Evolutionary conservation across 768 basidiomycete genomes (phyloP).

Genomic region (Suillus lakei): DNA sequence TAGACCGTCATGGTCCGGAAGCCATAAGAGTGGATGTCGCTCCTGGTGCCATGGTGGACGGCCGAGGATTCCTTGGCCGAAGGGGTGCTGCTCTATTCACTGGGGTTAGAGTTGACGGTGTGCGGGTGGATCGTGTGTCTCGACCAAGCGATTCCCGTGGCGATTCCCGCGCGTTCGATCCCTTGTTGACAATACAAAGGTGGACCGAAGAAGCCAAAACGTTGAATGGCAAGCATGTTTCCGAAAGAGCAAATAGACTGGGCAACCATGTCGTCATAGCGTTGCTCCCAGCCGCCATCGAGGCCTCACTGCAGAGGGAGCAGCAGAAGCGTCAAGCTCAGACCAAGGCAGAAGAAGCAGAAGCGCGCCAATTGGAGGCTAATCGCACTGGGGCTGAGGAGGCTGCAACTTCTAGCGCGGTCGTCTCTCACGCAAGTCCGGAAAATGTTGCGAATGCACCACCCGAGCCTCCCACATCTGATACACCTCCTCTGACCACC

Average conservation of each 20-base stretch:
- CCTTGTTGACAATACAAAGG: conserved; percentile 79
- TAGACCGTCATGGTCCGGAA: conserved; percentile 66
- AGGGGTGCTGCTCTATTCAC: conserved; percentile 52
- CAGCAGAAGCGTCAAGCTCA: conserved; percentile 48
- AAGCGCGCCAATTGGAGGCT: conserved; percentile 42
- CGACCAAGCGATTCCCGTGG: conserved; percentile 52
- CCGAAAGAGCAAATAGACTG: conserved; percentile 68
- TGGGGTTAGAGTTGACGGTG: conserved; percentile 41
- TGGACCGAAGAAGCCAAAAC: conserved; percentile 92
- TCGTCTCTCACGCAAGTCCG: not conserved
- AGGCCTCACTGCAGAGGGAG: conserved; percentile 55
- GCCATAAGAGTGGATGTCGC: conserved; percentile 81
- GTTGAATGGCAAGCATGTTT: conserved; percentile 73
- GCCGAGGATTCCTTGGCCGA: conserved; percentile 57
- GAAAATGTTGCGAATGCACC: conserved; percentile 13
- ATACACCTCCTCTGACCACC: conserved; percentile 18
- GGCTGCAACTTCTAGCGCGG: conserved; percentile 26
- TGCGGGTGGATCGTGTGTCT: conserved; percentile 62
- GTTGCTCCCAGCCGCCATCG: conserved; percentile 80
- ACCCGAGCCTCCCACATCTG: conserved; percentile 6
- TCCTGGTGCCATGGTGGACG: conserved; percentile 63
- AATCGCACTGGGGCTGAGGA: conserved; percentile 36
- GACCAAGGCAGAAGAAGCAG: conserved; percentile 57
- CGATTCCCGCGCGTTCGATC: conserved; percentile 61
- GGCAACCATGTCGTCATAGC: conserved; percentile 73